A percentile compares a stretch with the other conserved stretches of the same genome.
Evolutionary conservation across 805 yeast species (phyloP).

Genomic region (Wickerhamiella kazuoi): DNA sequence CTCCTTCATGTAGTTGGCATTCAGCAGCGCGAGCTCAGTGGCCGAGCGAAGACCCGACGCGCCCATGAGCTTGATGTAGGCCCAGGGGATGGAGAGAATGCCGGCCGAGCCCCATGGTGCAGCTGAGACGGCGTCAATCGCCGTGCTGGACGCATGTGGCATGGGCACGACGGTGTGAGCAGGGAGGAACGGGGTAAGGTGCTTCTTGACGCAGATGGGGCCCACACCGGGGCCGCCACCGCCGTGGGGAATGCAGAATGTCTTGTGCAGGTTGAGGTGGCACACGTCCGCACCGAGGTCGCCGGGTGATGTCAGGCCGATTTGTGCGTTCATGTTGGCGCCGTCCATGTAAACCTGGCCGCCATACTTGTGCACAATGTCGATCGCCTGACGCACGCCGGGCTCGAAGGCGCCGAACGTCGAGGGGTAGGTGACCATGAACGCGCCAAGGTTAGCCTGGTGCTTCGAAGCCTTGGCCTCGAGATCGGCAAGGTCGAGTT

Average conservation of each 20-base stretch:
- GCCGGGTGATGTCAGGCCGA: conserved; percentile 93
- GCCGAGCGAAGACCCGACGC: conserved; percentile 65
- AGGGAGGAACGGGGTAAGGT: conserved; percentile 69
- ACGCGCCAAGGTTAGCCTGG: conserved; percentile 58
- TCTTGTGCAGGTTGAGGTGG: conserved; percentile 89
- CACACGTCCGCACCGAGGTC: conserved; percentile 97
- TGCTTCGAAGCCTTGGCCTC: conserved; percentile 53
- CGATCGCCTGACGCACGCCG: conserved; percentile 66
- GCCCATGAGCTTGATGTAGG: conserved; percentile 91
- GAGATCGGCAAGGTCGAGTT: conserved; percentile 66
- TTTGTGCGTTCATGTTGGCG: conserved; percentile 98
- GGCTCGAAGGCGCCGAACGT: conserved; percentile 96
- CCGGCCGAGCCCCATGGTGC: conserved; percentile 96
- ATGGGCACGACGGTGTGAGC: conserved; percentile 45
- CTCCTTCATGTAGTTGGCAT: conserved; percentile 89
- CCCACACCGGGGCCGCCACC: conserved; percentile 99
- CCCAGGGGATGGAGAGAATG: conserved; percentile 81
- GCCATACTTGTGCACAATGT: conserved; percentile 67
- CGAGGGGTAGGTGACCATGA: conserved; percentile 95
- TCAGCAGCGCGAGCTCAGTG: conserved; percentile 80
- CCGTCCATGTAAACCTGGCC: conserved; percentile 97
- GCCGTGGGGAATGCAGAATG: conserved; percentile 95
- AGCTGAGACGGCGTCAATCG: conserved; percentile 67
- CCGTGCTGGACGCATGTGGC: conserved; percentile 20
- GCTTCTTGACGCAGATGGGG: conserved; percentile 82